Base-by-base conservation (phyloP, 2,329 filamentous ascomycete species). In the Xylariaceae sp. region DNA sequence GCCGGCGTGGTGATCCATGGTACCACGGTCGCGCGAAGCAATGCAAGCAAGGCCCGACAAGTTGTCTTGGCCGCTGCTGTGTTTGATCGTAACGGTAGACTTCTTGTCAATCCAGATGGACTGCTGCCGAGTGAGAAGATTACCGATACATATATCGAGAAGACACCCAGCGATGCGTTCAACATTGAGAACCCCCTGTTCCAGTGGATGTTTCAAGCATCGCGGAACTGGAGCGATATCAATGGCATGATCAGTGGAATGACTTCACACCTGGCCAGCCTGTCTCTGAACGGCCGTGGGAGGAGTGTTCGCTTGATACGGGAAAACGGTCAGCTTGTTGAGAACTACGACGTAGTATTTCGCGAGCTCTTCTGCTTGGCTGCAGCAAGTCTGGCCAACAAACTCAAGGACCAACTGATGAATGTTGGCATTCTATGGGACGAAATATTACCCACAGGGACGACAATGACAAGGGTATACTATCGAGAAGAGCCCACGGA, bases 151-250 rank as follows among this genome's bases (percentile, higher is more conserved):
- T 90, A 89, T 64, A 69, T 89, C 36, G 84, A 87, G 65, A 80
- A 77, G 64, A 83, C 81, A 27, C 81, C 85, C 46, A 82, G 85
- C 52, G 89, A 95, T 52, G 81, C 85, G 12, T 91, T 96, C 61
- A 83, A 83, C 48, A 83, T 83, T 19, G 80, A 82, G 0, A 89
- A 95, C 63, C 82, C 87, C 0, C 82, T 91, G 1, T 95, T 94
- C 67, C 82, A 90, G 44, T 95, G 90, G 90, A 85, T 94, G 61
- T 95, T 88, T 63, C 81, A 87, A 49, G 87, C 89, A 2, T 89
- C 87, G 6, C 79, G 84, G 51, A 86, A 90, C 66, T 96, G 90
- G 90, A 64, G 70, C 7, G 78, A 81, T 38, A 77, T 95, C 22
- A 75, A 75, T 47, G 80, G 82, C 40, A 73, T 94, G 5, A 75